These are phyloP conservation scores for Termitomyces sp. DNA, from an alignment of 768 basidiomycete genomes.

Conservation along the genomic window DNA sequence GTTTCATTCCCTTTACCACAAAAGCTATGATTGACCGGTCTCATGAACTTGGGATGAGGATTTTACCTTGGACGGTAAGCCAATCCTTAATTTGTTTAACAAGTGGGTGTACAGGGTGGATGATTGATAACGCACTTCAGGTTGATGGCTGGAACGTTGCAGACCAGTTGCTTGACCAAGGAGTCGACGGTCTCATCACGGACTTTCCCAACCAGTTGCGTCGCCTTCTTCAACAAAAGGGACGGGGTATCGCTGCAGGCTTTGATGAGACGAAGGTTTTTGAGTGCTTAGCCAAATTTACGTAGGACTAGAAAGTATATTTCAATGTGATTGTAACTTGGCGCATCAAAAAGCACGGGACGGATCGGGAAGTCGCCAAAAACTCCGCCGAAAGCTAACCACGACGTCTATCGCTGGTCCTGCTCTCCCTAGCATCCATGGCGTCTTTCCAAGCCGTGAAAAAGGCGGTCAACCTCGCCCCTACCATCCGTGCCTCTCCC, in stretches of 20 bases:
- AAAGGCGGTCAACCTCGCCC: slow-evolving; percentile 78
- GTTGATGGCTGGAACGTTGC: slow-evolving; percentile 57
- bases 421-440: slow-evolving; percentile 40
- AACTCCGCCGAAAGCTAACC: slow-evolving; percentile 27
- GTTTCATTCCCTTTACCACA: slow-evolving; percentile 56
- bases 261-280: slow-evolving; percentile 58
- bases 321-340: background rate
- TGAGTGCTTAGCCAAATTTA: slow-evolving; percentile 41
- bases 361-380: slow-evolving; percentile 39
- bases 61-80: slow-evolving; percentile 75
- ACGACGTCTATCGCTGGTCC: slow-evolving; percentile 17
- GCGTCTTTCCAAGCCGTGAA: slow-evolving; percentile 68
- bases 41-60: slow-evolving; percentile 54
- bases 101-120: background rate
- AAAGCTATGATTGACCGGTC: slow-evolving; percentile 63
- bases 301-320: background rate
- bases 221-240: slow-evolving; percentile 49
- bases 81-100: background rate
- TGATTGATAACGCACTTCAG: slow-evolving; percentile 25
- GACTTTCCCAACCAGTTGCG: slow-evolving; percentile 65
- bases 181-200: slow-evolving; percentile 74
- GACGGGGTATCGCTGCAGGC: slow-evolving; percentile 47
- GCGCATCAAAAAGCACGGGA: slow-evolving; percentile 20
- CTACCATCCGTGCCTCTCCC: slow-evolving; percentile 74
- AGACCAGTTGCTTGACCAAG: slow-evolving; percentile 54